phyloP scores from a whole-genome alignment of 73 alveolate genomes.

The Paraurostyla sp. region DNA sequence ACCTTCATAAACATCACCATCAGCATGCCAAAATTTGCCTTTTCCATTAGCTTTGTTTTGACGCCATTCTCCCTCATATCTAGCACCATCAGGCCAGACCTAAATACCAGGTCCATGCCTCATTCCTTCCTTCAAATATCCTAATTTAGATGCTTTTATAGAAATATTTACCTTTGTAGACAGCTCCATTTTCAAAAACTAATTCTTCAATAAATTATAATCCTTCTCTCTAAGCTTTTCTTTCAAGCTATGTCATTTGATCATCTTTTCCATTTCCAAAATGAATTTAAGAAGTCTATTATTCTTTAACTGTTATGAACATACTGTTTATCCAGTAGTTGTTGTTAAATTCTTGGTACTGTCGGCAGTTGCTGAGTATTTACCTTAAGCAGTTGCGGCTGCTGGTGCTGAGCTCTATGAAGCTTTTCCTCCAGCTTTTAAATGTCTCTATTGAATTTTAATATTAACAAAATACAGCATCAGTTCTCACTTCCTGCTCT shows the following conservation, averaged over 20 bases:
- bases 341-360: too few species aligned
- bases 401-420: too few species aligned
- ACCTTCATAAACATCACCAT: constrained; percentile 88
- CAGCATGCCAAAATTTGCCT: constrained; percentile 84
- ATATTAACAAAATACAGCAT: too few species aligned
- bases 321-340: too few species aligned
- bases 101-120: constrained; percentile 87
- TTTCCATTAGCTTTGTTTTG: constrained; percentile 80
- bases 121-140: constrained; percentile 42
- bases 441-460: too few species aligned
- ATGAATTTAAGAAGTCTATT: background rate
- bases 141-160: background rate
- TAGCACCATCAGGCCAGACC: constrained; percentile 84
- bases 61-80: constrained; percentile 84
- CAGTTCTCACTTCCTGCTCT: constrained; percentile 57
- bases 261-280: constrained; percentile 48
- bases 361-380: too few species aligned
- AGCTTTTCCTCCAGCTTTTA: too few species aligned
- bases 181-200: constrained; percentile 65
- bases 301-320: too few species aligned
- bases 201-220: constrained; percentile 40
- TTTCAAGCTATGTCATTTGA: constrained; percentile 10
- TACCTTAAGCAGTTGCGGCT: too few species aligned
- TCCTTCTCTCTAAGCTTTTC: constrained; percentile 37
- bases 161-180: constrained; percentile 29